A percentile compares a stretch with the other conserved stretches of the same genome.
Conservation (phyloP, 805 yeast species). For the Candida broadrunensis region DNA sequence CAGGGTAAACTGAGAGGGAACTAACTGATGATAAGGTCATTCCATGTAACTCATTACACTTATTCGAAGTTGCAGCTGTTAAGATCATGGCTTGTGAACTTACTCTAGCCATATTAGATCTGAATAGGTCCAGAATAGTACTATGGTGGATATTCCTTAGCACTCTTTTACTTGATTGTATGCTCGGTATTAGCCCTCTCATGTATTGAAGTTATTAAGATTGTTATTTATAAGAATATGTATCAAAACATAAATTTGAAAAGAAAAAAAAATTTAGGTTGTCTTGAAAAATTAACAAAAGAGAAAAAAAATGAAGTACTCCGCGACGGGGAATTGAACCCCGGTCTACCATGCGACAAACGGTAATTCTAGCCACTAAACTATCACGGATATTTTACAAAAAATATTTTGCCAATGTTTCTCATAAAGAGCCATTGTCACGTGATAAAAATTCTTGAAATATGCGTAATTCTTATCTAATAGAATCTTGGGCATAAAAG, state of each 20-base stretch:
- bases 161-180: neutral
- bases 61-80: conserved; percentile 25
- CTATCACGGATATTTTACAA: conserved; percentile 6
- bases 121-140: conserved; percentile 17
- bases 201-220: too few relatives aligned
- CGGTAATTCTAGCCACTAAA: conserved; percentile 8
- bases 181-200: too few relatives aligned
- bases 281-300: neutral
- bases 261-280: neutral
- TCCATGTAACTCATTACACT: conserved; percentile 48
- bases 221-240: too few relatives aligned
- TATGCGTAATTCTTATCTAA: too few relatives aligned
- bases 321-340: conserved; percentile 9
- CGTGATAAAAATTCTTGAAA: too few relatives aligned
- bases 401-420: too few relatives aligned
- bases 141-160: neutral
- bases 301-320: neutral
- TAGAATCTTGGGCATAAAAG: too few relatives aligned
- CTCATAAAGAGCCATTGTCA: too few relatives aligned
- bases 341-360: conserved; percentile 8
- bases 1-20: conserved; percentile 75
- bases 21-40: conserved; percentile 84
- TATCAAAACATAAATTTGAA: too few relatives aligned
- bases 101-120: conserved; percentile 33
- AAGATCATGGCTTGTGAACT: conserved; percentile 43